A percentile compares a stretch with the other conserved stretches of the same genome.
Evolutionary conservation across 1,139 yeast species (phyloP).

Genomic region (Debaryomyces udenii): DNA sequence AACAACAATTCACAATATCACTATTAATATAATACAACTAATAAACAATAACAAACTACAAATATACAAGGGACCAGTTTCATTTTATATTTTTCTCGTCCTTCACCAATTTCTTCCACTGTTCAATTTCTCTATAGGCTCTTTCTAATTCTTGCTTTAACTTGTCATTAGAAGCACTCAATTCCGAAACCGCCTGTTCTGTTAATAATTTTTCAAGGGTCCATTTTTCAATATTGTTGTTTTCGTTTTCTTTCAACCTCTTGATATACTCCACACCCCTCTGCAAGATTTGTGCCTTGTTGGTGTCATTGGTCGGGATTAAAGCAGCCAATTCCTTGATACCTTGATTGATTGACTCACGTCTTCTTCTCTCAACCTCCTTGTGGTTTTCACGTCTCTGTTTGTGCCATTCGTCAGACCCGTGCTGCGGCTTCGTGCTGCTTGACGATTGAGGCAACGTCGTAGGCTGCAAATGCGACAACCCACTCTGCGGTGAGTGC

Average conservation of each 20-base stretch:
- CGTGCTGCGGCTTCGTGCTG: constrained; percentile 54
- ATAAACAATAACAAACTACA: constrained; percentile 7
- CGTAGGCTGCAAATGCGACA: constrained; percentile 32
- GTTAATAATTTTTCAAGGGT: constrained; percentile 88
- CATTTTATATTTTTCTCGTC: constrained; percentile 15
- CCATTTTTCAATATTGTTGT: constrained; percentile 88
- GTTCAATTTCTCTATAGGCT: constrained; percentile 92
- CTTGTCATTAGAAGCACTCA: constrained; percentile 76
- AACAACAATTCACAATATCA: constrained; percentile 1
- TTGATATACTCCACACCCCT: constrained; percentile 89
- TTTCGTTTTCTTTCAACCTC: constrained; percentile 85
- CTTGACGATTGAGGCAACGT: constrained; percentile 41
- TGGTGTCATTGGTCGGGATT: constrained; percentile 87
- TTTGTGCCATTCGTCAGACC: constrained; percentile 86
- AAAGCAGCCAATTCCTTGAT: constrained; percentile 80
- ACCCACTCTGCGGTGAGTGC: constrained; percentile 16
- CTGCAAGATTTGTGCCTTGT: constrained; percentile 86
- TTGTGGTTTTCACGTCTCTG: constrained; percentile 89
- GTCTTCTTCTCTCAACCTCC: constrained; percentile 95
- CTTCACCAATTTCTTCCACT: constrained; percentile 60
- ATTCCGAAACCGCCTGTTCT: constrained; percentile 86
- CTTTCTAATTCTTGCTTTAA: constrained; percentile 79
- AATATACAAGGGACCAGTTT: constrained; percentile 3
- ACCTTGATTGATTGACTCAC: constrained; percentile 90
- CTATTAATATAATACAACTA: constrained; percentile 10